Evolutionary conservation across 129 eudicot species (phyloP).

Genomic region (Chrysanthemum seticuspe): DNA sequence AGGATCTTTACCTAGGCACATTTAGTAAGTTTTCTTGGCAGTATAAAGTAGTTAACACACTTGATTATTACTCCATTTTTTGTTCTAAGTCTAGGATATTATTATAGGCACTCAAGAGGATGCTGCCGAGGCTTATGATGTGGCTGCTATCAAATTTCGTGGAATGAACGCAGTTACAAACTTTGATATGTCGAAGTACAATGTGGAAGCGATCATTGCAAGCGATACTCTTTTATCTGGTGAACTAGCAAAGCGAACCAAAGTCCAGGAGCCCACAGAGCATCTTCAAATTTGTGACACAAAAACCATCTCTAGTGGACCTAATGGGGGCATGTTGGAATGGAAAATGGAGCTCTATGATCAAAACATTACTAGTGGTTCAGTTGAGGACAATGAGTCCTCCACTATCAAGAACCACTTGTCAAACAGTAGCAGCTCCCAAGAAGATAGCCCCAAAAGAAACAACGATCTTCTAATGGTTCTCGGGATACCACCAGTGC

Average conservation of each 20-base stretch:
- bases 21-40: slow-evolving; percentile 55
- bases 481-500: slow-evolving; percentile 40
- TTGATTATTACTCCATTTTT: neutral
- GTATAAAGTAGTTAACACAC: neutral
- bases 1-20: slow-evolving; percentile 89
- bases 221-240: slow-evolving; percentile 76
- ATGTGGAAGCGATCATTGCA: slow-evolving; percentile 70
- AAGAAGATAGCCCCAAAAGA: slow-evolving; percentile 60
- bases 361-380: slow-evolving; percentile 22
- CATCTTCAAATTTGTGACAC: neutral
- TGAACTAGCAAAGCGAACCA: slow-evolving; percentile 63
- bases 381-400: too few species aligned
- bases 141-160: slow-evolving; percentile 89
- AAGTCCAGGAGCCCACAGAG: slow-evolving; percentile 24
- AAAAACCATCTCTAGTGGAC: slow-evolving; percentile 22
- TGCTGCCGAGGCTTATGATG: slow-evolving; percentile 94
- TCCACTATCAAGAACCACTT: too few species aligned
- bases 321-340: neutral
- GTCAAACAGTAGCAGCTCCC: slow-evolving; percentile 30
- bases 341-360: slow-evolving; percentile 49
- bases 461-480: slow-evolving; percentile 39
- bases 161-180: slow-evolving; percentile 82
- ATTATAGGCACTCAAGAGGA: slow-evolving; percentile 91
- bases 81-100: neutral
- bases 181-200: slow-evolving; percentile 70